phyloP scores from a whole-genome alignment of 2,329 filamentous ascomycete genomes.

The Septoria petroselini region DNA sequence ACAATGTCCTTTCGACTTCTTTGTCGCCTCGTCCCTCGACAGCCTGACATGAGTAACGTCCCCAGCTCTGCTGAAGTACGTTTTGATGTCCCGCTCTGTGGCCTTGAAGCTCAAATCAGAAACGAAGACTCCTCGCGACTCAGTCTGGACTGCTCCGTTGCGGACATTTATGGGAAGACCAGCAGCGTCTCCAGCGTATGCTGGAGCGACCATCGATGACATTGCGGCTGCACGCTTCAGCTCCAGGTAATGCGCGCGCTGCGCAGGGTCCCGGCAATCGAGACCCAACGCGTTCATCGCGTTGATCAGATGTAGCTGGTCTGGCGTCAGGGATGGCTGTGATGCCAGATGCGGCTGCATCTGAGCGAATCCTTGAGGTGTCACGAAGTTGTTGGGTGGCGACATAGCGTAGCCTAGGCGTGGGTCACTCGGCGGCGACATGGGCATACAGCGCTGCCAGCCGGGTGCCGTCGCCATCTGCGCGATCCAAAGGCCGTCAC shows the following conservation, averaged over 20 bases:
- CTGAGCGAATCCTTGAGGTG: background rate
- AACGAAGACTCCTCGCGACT: constrained; percentile 34
- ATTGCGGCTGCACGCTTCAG: background rate
- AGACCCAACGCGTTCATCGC: background rate
- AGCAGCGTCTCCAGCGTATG: constrained; percentile 23
- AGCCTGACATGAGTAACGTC: constrained; percentile 29
- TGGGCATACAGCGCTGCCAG: constrained; percentile 24
- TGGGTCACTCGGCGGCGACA: constrained; percentile 16
- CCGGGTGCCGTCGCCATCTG: constrained; percentile 21
- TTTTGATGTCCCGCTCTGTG: constrained; percentile 27
- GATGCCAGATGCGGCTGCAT: background rate
- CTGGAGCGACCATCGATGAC: constrained; percentile 12
- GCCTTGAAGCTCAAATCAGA: constrained; percentile 32
- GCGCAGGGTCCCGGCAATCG: background rate
- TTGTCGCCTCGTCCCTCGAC: constrained; percentile 27
- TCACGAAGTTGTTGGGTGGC: constrained; percentile 7
- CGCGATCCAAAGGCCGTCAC: constrained; percentile 13
- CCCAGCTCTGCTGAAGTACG: constrained; percentile 30
- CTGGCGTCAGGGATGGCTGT: background rate
- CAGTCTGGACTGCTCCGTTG: constrained; percentile 28
- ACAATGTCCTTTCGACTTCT: constrained; percentile 33
- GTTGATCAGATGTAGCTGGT: background rate
- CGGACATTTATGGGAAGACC: constrained; percentile 31
- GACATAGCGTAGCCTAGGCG: background rate
- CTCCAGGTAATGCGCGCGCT: background rate